These are phyloP conservation scores for Zopfochytrium polystomum DNA, from an alignment of 371 early-diverging fungal genomes.

Conservation along the genomic window DNA sequence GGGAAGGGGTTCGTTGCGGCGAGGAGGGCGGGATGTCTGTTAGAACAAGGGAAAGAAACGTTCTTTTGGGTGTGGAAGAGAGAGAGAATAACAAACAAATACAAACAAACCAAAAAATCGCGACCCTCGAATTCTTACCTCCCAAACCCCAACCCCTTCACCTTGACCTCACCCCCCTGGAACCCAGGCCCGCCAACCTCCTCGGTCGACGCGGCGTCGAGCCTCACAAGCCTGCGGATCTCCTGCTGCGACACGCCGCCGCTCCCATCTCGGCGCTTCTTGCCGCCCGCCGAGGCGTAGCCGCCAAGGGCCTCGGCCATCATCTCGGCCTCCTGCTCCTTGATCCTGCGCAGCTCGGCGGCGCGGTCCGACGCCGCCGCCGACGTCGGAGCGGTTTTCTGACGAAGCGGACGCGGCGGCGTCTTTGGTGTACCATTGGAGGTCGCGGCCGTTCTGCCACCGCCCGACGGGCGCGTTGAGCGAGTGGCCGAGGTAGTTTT, in stretches of 20 bases:
- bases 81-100: too few species aligned
- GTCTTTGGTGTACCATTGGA: slow-evolving; percentile 19
- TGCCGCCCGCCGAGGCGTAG: slow-evolving; percentile 27
- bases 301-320: slow-evolving; percentile 69
- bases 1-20: too few species aligned
- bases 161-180: slow-evolving; percentile 41
- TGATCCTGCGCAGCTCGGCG: slow-evolving; percentile 61
- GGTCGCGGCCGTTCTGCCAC: slow-evolving; percentile 66
- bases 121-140: slow-evolving; percentile 31
- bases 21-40: too few species aligned
- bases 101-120: not conserved
- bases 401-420: slow-evolving; percentile 4
- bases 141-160: slow-evolving; percentile 66
- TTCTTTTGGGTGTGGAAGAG: not conserved
- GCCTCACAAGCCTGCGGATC: slow-evolving; percentile 51
- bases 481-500: slow-evolving; percentile 84
- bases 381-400: slow-evolving; percentile 66
- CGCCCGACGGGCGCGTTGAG: slow-evolving; percentile 77
- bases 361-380: slow-evolving; percentile 36
- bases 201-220: slow-evolving; percentile 27
- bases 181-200: slow-evolving; percentile 44
- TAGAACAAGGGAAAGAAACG: not conserved
- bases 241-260: slow-evolving; percentile 55
- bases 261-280: not conserved
- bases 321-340: slow-evolving; percentile 75